These are phyloP conservation scores for Colletotrichum eremochloae DNA, from an alignment of 2,329 filamentous ascomycete genomes.

Conservation along the genomic window DNA sequence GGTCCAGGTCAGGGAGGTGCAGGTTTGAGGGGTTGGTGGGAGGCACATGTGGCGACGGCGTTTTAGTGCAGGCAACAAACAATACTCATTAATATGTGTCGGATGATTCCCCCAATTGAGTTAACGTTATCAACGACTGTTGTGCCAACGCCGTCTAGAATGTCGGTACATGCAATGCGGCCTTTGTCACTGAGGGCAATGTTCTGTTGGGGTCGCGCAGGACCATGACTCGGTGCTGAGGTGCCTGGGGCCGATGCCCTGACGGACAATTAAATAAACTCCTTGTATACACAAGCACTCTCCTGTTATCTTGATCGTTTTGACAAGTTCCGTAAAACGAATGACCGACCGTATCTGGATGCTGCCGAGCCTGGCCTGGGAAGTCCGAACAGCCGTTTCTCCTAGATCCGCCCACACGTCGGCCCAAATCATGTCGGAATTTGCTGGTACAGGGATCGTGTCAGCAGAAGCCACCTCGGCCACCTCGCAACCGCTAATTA, in stretches of 20 bases:
- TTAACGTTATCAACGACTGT: neutral
- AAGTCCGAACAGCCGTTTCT: constrained; percentile 9
- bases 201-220: neutral
- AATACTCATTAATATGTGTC: neutral
- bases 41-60: constrained; percentile 4
- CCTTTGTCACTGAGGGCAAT: neutral
- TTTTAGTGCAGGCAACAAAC: constrained; percentile 17
- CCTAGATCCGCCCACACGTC: neutral
- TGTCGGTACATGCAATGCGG: neutral
- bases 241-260: neutral
- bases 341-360: neutral
- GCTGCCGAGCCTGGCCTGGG: neutral
- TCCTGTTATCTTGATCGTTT: no score
- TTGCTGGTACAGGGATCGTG: constrained; percentile 3
- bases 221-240: constrained; percentile 20
- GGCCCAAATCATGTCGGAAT: neutral
- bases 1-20: constrained; percentile 36
- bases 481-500: no score
- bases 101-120: constrained; percentile 12
- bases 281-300: neutral
- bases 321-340: neutral
- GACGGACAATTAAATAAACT: neutral
- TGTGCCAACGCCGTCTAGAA: neutral
- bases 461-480: constrained; percentile 33
- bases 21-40: constrained; percentile 1